Percentiles rank a stretch among this genome's conserved stretches.
Evolutionary conservation across 2,329 filamentous ascomycete species (phyloP).

Genomic region (Tolypocladium nubicola): DNA sequence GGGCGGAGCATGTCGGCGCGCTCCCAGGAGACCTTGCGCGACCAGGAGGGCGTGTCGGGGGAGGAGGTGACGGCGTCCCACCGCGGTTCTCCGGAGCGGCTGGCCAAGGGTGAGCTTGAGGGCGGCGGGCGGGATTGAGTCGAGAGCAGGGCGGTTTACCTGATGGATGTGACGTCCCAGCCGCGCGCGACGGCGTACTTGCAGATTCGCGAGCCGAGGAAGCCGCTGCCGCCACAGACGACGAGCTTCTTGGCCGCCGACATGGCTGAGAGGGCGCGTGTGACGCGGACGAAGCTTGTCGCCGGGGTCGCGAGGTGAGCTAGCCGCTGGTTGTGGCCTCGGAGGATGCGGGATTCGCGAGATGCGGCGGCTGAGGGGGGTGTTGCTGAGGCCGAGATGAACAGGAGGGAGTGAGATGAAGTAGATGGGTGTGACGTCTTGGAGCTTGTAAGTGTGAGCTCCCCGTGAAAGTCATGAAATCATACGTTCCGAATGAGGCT

Average conservation of each 20-base stretch:
- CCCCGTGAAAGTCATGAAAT: conserved; percentile 12
- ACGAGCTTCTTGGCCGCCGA: conserved; percentile 65
- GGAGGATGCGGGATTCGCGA: neutral
- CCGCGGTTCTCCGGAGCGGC: conserved; percentile 79
- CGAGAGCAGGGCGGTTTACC: conserved; percentile 39
- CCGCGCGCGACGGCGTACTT: conserved; percentile 75
- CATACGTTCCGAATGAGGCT: conserved; percentile 8
- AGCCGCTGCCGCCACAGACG: conserved; percentile 89
- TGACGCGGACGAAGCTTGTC: neutral
- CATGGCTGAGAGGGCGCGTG: conserved; percentile 26
- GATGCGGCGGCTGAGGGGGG: neutral
- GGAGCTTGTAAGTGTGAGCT: neutral
- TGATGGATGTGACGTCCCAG: conserved; percentile 89
- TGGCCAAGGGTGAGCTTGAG: conserved; percentile 25
- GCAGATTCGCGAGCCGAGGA: conserved; percentile 82
- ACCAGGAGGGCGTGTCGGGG: conserved; percentile 64
- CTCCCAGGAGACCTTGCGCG: conserved; percentile 74
- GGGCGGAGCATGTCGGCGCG: conserved; percentile 81
- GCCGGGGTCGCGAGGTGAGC: neutral
- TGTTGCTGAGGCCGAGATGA: neutral
- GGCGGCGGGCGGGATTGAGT: no score
- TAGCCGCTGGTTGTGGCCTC: neutral
- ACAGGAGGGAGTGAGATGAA: neutral
- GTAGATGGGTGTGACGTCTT: neutral
- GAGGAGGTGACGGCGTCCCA: conserved; percentile 76